phyloP scores from a whole-genome alignment of 2,329 filamentous ascomycete genomes.

The Chaetomiaceae sp. region DNA sequence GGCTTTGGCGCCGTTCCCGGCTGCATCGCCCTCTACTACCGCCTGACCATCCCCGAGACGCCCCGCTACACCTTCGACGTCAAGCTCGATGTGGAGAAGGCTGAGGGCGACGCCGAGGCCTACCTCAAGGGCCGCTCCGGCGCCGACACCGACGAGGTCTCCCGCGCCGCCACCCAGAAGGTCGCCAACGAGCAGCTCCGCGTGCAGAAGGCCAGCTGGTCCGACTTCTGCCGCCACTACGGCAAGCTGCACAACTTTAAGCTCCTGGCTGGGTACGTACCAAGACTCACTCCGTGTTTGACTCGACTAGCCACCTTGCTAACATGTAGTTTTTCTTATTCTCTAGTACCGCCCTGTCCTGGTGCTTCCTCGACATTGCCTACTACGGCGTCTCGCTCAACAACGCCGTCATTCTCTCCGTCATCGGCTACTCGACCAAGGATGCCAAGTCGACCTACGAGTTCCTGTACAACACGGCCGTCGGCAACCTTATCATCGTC shows the following conservation, averaged over 20 bases:
- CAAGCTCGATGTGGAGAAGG: conserved; percentile 67
- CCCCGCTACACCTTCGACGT: conserved; percentile 85
- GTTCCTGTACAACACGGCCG: conserved; percentile 64
- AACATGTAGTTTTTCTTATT: conserved; percentile 37
- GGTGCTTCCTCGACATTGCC: conserved; percentile 65
- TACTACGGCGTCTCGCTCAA: conserved; percentile 69
- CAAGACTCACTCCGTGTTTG: not conserved
- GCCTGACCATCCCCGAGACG: conserved; percentile 76
- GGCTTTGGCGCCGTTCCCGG: conserved; percentile 76
- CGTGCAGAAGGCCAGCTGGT: conserved; percentile 63
- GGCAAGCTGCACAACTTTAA: conserved; percentile 63
- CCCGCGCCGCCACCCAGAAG: conserved; percentile 52
- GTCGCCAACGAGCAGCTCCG: conserved; percentile 49
- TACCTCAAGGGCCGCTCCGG: conserved; percentile 62
- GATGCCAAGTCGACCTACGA: conserved; percentile 54
- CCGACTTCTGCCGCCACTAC: conserved; percentile 68
- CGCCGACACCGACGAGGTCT: conserved; percentile 60
- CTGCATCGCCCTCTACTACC: conserved; percentile 74
- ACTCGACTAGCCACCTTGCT: too few relatives aligned
- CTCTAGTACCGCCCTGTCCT: conserved; percentile 69
- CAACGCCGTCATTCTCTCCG: conserved; percentile 63
- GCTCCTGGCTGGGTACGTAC: conserved; percentile 39
- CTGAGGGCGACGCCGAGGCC: conserved; percentile 64
- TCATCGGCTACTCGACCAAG: conserved; percentile 63
- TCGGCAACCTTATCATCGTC: conserved; percentile 73